phyloP scores from a whole-genome alignment of 306 rosid species.

The Pyrus betulifolia region DNA sequence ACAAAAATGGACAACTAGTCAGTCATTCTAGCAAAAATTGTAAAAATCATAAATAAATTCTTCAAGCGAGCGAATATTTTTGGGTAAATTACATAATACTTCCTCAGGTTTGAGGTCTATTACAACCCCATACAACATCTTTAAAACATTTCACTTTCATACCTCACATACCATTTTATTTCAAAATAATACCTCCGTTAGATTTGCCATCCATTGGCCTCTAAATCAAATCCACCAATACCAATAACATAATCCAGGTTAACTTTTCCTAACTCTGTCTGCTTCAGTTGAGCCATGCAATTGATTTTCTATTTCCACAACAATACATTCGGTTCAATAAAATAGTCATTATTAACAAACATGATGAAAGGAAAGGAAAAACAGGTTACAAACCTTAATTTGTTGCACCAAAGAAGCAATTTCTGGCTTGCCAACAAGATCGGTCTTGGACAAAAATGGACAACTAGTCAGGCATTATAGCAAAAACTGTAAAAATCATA shows the following conservation, averaged over 20 bases:
- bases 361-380: neutral
- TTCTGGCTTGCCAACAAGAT: slow-evolving; percentile 81
- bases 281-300: slow-evolving; percentile 71
- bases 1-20: slow-evolving; percentile 16
- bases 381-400: slow-evolving; percentile 54
- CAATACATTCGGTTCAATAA: neutral
- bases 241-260: slow-evolving; percentile 96
- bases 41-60: neutral
- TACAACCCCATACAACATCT: too few relatives aligned
- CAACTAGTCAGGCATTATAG: slow-evolving; percentile 11
- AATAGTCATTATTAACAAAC: slow-evolving; percentile 2
- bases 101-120: too few relatives aligned
- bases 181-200: too few relatives aligned
- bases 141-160: too few relatives aligned
- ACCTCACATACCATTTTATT: too few relatives aligned
- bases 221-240: slow-evolving; percentile 94
- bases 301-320: slow-evolving; percentile 53
- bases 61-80: neutral
- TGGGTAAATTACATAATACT: too few relatives aligned
- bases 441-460: slow-evolving; percentile 49
- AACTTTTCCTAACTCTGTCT: slow-evolving; percentile 87
- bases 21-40: slow-evolving; percentile 2
- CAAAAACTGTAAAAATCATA: neutral
- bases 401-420: slow-evolving; percentile 67
- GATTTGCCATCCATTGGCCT: neutral